Conservation (phyloP, 176 grass and related monocot species). For the Eremochloa ophiuroides region DNA sequence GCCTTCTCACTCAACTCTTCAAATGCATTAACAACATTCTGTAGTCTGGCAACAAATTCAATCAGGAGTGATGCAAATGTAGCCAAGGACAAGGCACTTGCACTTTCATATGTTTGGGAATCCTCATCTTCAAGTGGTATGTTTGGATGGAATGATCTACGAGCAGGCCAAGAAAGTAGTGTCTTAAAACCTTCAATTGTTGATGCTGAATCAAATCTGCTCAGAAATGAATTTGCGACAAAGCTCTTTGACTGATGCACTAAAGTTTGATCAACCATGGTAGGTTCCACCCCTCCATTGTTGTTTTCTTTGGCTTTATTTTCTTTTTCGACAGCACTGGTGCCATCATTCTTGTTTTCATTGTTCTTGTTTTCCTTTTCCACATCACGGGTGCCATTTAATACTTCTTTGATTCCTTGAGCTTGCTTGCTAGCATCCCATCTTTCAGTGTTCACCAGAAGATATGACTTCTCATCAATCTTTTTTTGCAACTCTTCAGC, state of each 20-base stretch:
- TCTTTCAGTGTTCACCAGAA: slow-evolving; percentile 83
- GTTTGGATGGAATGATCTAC: slow-evolving; percentile 63
- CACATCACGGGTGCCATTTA: neutral
- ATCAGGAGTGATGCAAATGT: slow-evolving; percentile 92
- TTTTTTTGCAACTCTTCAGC: slow-evolving; percentile 82
- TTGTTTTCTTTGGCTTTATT: slow-evolving; percentile 38
- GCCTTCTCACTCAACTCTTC: slow-evolving; percentile 78
- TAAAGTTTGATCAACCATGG: slow-evolving; percentile 41
- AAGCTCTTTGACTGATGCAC: slow-evolving; percentile 46
- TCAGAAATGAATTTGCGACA: slow-evolving; percentile 44
- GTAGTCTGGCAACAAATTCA: slow-evolving; percentile 86
- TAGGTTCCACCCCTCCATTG: slow-evolving; percentile 36
- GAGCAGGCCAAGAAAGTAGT: slow-evolving; percentile 62
- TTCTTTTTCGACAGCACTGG: slow-evolving; percentile 5
- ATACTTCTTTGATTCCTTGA: slow-evolving; percentile 44
- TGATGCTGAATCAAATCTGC: slow-evolving; percentile 48
- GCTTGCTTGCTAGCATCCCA: slow-evolving; percentile 58
- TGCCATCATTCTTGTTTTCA: slow-evolving; percentile 25
- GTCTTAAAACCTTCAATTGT: slow-evolving; percentile 40
- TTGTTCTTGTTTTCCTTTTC: slow-evolving; percentile 32
- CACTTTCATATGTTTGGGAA: slow-evolving; percentile 81
- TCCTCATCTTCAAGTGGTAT: slow-evolving; percentile 45
- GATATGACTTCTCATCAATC: slow-evolving; percentile 89
- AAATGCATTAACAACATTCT: slow-evolving; percentile 91
- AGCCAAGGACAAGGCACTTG: slow-evolving; percentile 88